A percentile compares a stretch with the other conserved stretches of the same genome.
These are phyloP conservation scores for Fusarium duplospermum DNA, from an alignment of 2,329 filamentous ascomycete species.

Conservation along the genomic window DNA sequence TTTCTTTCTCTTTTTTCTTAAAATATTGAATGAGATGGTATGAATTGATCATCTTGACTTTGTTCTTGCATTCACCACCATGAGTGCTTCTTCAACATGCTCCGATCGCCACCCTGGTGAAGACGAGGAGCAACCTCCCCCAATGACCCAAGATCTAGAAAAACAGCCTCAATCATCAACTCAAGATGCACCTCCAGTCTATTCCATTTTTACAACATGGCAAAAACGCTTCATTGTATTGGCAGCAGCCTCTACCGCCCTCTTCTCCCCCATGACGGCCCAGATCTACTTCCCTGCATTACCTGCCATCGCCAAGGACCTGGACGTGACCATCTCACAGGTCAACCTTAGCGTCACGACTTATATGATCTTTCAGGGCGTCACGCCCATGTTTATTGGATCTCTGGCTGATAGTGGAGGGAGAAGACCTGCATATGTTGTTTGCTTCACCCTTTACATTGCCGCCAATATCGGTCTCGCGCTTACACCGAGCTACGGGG, in stretches of 20 bases:
- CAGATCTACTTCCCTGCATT: constrained; percentile 68
- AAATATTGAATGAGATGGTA: neutral
- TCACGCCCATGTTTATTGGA: constrained; percentile 68
- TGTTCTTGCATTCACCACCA: neutral
- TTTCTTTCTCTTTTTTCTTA: neutral
- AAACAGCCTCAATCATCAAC: constrained; percentile 2
- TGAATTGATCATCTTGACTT: neutral
- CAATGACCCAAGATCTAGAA: constrained; percentile 14
- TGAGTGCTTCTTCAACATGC: constrained; percentile 5
- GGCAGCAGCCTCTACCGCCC: constrained; percentile 51
- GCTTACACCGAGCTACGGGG: constrained; percentile 59
- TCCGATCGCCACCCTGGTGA: constrained; percentile 1
- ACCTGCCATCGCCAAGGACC: constrained; percentile 59
- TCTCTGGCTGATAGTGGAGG: constrained; percentile 66
- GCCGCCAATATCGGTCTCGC: constrained; percentile 66
- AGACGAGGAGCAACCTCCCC: constrained; percentile 1
- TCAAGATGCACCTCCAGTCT: constrained; percentile 36
- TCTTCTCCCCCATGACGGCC: constrained; percentile 60
- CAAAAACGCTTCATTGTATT: constrained; percentile 57
- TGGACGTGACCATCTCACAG: constrained; percentile 54
- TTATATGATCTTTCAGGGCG: constrained; percentile 70
- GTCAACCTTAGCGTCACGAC: constrained; percentile 66
- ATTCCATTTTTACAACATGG: constrained; percentile 54
- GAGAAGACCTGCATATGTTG: constrained; percentile 64
- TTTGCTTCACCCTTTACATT: constrained; percentile 65